A percentile compares a stretch with the other conserved stretches of the same genome.
These are phyloP conservation scores for Acacia pycnantha DNA, from an alignment of 331 rosid species.

Conservation along the genomic window DNA sequence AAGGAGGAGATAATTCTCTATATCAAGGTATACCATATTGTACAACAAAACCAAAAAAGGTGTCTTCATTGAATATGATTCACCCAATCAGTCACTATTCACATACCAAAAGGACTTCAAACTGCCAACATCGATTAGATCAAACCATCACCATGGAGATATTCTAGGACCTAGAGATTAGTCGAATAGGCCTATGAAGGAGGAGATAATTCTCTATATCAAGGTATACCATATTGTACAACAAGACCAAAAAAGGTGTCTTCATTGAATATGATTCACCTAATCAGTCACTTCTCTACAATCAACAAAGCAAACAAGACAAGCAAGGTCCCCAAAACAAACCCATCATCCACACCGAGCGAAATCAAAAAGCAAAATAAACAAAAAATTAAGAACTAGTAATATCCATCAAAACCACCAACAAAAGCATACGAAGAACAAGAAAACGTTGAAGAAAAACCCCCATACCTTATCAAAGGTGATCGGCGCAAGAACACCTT, in stretches of 20 bases:
- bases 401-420: not conserved
- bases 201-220: not conserved
- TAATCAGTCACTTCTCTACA: not conserved
- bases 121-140: not conserved
- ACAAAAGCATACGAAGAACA: not conserved
- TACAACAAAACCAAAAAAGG: not conserved
- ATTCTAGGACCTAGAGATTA: not conserved
- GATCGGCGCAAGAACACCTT: not conserved
- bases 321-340: not conserved
- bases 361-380: slow-evolving; percentile 1
- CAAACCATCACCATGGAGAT: not conserved
- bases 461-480: slow-evolving; percentile 13
- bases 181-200: not conserved
- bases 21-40: not conserved
- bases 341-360: not conserved
- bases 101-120: not conserved
- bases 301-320: not conserved
- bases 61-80: not conserved
- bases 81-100: not conserved
- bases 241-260: not conserved
- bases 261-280: not conserved
- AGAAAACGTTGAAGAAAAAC: not conserved
- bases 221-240: not conserved
- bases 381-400: not conserved
- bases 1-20: not conserved